Evolutionary conservation across 805 yeast genomes (phyloP).

Genomic region (Yarrowia sp.): DNA sequence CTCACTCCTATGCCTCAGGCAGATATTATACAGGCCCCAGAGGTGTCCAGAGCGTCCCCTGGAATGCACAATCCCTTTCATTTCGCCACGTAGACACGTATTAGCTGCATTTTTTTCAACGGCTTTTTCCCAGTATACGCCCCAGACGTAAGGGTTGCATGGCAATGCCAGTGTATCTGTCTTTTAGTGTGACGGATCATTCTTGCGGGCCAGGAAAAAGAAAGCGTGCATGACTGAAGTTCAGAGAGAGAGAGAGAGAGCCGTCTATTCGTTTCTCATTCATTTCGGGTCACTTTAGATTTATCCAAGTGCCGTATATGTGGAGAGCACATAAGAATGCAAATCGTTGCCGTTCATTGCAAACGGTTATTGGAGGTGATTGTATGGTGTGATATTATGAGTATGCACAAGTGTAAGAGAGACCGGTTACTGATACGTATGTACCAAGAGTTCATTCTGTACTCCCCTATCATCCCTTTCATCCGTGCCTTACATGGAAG

Average conservation of each 20-base stretch:
- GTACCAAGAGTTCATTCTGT: too few relatives aligned
- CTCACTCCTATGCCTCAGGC: too few relatives aligned
- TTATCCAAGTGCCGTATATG: background rate
- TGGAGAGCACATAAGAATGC: slow-evolving; percentile 7
- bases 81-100: background rate
- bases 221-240: slow-evolving; percentile 6
- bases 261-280: background rate
- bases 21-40: too few relatives aligned
- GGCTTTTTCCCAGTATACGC: slow-evolving; percentile 9
- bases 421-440: too few relatives aligned
- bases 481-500: too few relatives aligned
- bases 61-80: too few relatives aligned
- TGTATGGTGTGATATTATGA: too few relatives aligned
- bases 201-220: background rate
- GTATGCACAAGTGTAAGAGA: too few relatives aligned
- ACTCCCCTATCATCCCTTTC: too few relatives aligned
- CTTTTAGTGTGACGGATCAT: background rate
- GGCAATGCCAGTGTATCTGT: background rate
- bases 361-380: background rate
- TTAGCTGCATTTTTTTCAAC: slow-evolving; percentile 3
- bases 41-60: too few relatives aligned
- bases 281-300: background rate
- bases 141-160: slow-evolving; percentile 31
- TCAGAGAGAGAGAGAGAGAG: background rate
- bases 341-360: background rate